Percentiles rank a stretch among this genome's conserved stretches.
These are phyloP conservation scores for Trichaptum fuscoviolaceum DNA, from an alignment of 768 basidiomycete species.

Conservation along the genomic window DNA sequence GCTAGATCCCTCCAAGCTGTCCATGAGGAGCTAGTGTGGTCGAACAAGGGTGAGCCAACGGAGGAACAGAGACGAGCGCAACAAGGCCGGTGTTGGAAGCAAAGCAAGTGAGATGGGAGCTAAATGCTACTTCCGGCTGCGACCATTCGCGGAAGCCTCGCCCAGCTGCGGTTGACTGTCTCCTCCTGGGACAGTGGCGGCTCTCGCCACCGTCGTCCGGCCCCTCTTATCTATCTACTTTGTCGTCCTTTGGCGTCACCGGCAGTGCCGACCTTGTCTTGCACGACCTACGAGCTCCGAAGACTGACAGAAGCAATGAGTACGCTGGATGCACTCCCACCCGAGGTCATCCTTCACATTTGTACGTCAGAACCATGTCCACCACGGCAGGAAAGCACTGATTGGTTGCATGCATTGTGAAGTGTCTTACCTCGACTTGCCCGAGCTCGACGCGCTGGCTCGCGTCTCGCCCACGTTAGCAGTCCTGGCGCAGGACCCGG, in stretches of 20 bases:
- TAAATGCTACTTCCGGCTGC: not conserved
- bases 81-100: too few species aligned
- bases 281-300: not conserved
- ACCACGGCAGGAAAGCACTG: not conserved
- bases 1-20: too few species aligned
- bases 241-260: too few species aligned
- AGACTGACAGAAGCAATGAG: not conserved
- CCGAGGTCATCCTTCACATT: not conserved
- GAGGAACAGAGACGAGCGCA: too few species aligned
- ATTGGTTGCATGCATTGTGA: not conserved
- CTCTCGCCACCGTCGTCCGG: not conserved
- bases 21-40: too few species aligned
- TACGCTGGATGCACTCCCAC: not conserved
- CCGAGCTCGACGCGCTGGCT: conserved; percentile 55
- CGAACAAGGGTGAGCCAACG: too few species aligned
- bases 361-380: not conserved
- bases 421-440: conserved; percentile 73
- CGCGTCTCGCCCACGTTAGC: conserved; percentile 43
- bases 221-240: too few species aligned
- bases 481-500: conserved; percentile 52
- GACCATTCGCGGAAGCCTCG: too few species aligned
- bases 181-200: not conserved
- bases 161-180: not conserved
- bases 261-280: too few species aligned
- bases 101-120: not conserved